Conservation (phyloP, 768 basidiomycete species). For the Collybia nuda region DNA sequence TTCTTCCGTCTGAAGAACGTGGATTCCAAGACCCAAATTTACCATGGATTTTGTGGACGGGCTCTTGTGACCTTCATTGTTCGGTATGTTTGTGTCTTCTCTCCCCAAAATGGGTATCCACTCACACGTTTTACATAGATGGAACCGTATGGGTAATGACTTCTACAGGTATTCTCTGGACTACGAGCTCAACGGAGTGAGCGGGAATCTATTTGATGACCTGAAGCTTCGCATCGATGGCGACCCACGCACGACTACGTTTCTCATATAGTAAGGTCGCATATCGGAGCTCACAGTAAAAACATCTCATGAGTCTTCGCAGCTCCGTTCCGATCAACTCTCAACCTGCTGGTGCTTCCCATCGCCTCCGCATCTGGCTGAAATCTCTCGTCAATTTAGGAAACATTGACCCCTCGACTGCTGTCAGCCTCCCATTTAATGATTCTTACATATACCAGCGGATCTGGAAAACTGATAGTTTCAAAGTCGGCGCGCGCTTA, state of each 20-base stretch:
- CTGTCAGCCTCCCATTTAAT: constrained; percentile 36
- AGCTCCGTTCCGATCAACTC: constrained; percentile 59
- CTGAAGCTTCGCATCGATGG: constrained; percentile 51
- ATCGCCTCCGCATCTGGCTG: constrained; percentile 66
- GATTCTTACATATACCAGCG: constrained; percentile 63
- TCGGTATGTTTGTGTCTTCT: constrained; percentile 33
- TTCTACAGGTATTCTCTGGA: constrained; percentile 58
- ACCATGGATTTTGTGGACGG: constrained; percentile 55
- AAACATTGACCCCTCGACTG: constrained; percentile 23
- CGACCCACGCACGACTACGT: constrained; percentile 51
- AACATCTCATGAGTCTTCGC: constrained; percentile 6
- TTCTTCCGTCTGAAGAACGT: constrained; percentile 48
- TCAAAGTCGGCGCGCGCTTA: constrained; percentile 59
- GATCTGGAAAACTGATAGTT: constrained; percentile 62
- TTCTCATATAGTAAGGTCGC: constrained; percentile 58
- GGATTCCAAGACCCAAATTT: constrained; percentile 46
- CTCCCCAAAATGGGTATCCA: background rate
- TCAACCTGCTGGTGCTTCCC: constrained; percentile 54
- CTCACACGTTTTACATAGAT: constrained; percentile 33
- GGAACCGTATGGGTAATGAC: constrained; percentile 42
- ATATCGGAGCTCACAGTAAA: background rate
- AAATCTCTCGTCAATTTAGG: constrained; percentile 41
- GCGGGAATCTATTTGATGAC: constrained; percentile 52
- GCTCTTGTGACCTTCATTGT: constrained; percentile 57
- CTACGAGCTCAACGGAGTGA: constrained; percentile 65